Evolutionary conservation across 352 stramenopile species (phyloP), one percentile per base, ranked within the genome.

Genomic region (Aphanomyces cochlioides): DNA sequence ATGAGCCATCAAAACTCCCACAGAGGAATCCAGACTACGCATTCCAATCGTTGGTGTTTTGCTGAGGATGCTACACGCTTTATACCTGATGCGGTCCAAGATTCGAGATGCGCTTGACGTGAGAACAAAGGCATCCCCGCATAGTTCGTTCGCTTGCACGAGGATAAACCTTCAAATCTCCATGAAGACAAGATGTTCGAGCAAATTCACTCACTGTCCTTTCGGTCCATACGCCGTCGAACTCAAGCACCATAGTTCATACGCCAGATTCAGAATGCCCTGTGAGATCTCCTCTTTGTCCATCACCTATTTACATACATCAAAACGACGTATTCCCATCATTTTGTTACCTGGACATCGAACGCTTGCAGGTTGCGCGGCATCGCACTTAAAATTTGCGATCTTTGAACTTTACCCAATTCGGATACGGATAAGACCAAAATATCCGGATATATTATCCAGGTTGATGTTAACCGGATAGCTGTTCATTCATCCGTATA

Each of bases 41-140:
- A 28, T 2, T 28, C 28, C 28, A 28, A 28, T 28, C 28, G 28
- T 28, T 28, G 28, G 28, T 28, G 1, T 28, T 28, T 28, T 28
- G 28, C 28, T 28, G 28, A 28, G 28, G 28, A 28, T 28, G 28
- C 28, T 28, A 28, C 6, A 66, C 21, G n/a, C 12, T 15, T n/a
- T 40, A 10, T 28, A 67, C 59, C 28, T 67, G 40, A 37, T 10
- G n/a, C 34, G 59, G 5, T 67, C 59, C 3, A 67, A 43, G 40
- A 67, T 67, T n/a, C 59, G 38, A 8, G 39, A 21, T 28, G 59
- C 59, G 1, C 19, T 56, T 17, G 59, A 67, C 38, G 59, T 67
- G 39, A 67, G 21, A 8, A 50, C 48, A 34, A 54, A 56, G 2
- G 59, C 59, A 54, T 67, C 59, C 21, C 39, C 59, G 38, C 59